Evolutionary conservation across 139 green algal species (phyloP).

Genomic region (Zygnema cylindricum): DNA sequence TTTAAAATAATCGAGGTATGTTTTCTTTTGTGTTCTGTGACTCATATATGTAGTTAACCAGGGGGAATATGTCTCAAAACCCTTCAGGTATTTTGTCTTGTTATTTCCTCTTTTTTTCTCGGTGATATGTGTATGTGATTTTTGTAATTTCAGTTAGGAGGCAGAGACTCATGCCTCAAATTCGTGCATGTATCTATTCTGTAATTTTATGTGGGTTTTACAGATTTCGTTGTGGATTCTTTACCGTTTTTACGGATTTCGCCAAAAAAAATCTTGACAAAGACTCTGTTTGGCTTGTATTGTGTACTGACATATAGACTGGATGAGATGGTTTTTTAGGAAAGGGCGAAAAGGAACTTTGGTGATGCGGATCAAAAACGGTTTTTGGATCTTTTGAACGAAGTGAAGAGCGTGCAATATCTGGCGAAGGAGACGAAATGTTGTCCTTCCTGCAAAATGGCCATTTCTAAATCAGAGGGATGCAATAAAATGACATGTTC

Average conservation of each 20-base stretch:
- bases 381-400: conserved; percentile 40
- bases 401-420: conserved; percentile 44
- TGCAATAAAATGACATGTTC: conserved; percentile 91
- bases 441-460: conserved; percentile 55
- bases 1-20: background rate
- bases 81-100: background rate
- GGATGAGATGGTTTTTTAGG: no score
- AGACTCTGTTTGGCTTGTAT: no score
- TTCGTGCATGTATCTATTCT: no score
- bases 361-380: conserved; percentile 29
- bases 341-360: background rate
- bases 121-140: no score
- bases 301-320: no score
- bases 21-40: conserved; percentile 1
- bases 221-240: no score
- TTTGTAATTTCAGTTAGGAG: no score
- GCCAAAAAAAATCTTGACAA: no score
- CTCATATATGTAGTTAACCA: background rate
- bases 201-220: no score
- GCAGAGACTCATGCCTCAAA: no score
- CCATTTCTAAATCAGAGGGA: conserved; percentile 49
- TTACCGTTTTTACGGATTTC: no score
- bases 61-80: background rate
- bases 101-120: no score
- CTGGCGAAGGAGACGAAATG: conserved; percentile 31